Evolutionary conservation across 1,284 basidiomycete genomes (phyloP).

Genomic region (Entoloma clypeatum): DNA sequence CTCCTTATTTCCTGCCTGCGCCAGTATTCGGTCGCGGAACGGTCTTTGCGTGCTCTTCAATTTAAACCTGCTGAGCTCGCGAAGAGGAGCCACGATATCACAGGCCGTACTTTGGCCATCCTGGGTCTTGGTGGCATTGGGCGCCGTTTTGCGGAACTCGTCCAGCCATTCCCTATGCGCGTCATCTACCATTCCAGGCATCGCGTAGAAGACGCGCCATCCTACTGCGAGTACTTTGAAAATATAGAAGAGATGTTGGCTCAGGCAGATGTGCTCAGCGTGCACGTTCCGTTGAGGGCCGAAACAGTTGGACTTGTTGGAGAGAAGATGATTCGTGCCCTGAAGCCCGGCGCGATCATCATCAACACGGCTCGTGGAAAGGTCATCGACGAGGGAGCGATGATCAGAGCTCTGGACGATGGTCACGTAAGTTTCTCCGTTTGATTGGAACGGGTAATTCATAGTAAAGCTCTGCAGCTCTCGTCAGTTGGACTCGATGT

Average conservation of each 20-base stretch:
- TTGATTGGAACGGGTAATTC: constrained; percentile 1
- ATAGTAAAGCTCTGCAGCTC: constrained; percentile 45
- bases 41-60: constrained; percentile 47
- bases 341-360: constrained; percentile 81
- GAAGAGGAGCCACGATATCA: constrained; percentile 65
- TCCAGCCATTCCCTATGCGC: constrained; percentile 80
- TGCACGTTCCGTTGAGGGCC: constrained; percentile 67
- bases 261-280: constrained; percentile 78
- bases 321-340: constrained; percentile 70
- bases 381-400: constrained; percentile 83
- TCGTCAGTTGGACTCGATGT: constrained; percentile 86
- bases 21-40: constrained; percentile 73
- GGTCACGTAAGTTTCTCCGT: constrained; percentile 62
- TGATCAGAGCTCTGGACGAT: constrained; percentile 80
- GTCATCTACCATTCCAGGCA: constrained; percentile 79
- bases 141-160: constrained; percentile 61
- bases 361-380: constrained; percentile 91
- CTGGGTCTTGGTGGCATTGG: constrained; percentile 92
- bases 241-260: constrained; percentile 70
- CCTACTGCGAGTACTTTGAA: constrained; percentile 74
- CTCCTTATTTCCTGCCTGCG: constrained; percentile 83
- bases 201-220: constrained; percentile 55
- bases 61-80: constrained; percentile 40
- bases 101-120: constrained; percentile 77
- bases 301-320: constrained; percentile 79